Evolutionary conservation across 2,329 filamentous ascomycete genomes (phyloP).

Genomic region (Nigrospora osmanthi): DNA sequence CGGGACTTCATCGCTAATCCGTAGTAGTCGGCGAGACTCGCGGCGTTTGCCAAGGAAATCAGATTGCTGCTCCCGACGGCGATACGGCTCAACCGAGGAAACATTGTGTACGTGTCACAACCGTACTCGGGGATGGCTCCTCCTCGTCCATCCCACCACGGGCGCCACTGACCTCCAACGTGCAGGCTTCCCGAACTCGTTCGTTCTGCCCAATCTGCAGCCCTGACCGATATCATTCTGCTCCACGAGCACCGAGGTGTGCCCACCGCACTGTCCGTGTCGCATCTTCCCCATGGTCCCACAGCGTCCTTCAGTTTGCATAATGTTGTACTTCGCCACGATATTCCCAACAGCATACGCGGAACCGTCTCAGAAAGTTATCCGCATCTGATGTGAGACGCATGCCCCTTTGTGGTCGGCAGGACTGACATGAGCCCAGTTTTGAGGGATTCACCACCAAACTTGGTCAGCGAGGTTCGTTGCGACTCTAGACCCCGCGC

Average conservation of each 20-base stretch:
- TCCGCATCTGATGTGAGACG: conserved; percentile 65
- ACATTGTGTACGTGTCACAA: conserved; percentile 55
- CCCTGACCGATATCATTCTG: conserved; percentile 76
- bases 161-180: too few species aligned
- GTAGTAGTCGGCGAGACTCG: conserved; percentile 42
- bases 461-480: neutral
- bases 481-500: too few species aligned
- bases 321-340: conserved; percentile 86
- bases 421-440: too few species aligned
- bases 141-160: too few species aligned
- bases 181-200: conserved; percentile 40
- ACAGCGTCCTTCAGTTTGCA: conserved; percentile 81
- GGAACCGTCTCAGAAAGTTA: conserved; percentile 91
- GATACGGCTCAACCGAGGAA: conserved; percentile 86
- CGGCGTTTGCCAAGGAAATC: conserved; percentile 91
- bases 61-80: conserved; percentile 72
- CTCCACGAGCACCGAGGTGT: conserved; percentile 90
- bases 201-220: conserved; percentile 68
- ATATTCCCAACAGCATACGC: conserved; percentile 80
- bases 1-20: too few species aligned
- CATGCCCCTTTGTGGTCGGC: too few species aligned
- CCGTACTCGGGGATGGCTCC: conserved; percentile 42
- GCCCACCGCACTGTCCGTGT: conserved; percentile 76
- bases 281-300: conserved; percentile 74
- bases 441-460: conserved; percentile 56